Percentiles rank a stretch among this genome's conserved stretches.
phyloP scores from a whole-genome alignment of 2,329 filamentous ascomycete genomes.

The Talaromyces sp. region DNA sequence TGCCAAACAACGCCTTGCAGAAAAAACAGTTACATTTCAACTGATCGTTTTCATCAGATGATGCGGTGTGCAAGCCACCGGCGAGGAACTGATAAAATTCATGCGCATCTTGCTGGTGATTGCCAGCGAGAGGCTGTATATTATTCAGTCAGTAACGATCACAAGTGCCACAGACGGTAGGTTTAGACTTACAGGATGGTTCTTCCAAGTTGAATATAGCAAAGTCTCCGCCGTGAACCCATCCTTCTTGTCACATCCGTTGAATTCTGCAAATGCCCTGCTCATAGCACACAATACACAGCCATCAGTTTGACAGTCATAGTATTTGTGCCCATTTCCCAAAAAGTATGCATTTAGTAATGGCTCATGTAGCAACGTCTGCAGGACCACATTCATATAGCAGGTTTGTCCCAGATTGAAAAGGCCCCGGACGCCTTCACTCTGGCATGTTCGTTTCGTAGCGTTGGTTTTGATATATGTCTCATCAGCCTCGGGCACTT shows the following conservation, averaged over 20 bases:
- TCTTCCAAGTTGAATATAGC: conserved; percentile 84
- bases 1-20: conserved; percentile 91
- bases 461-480: conserved; percentile 75
- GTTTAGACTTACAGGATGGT: conserved; percentile 59
- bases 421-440: conserved; percentile 82
- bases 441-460: conserved; percentile 73
- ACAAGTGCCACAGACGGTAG: neutral
- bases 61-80: conserved; percentile 72
- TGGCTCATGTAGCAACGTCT: conserved; percentile 90
- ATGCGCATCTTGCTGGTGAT: conserved; percentile 93
- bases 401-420: conserved; percentile 99
- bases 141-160: neutral
- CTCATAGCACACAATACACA: conserved; percentile 61
- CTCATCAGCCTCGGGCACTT: conserved; percentile 50
- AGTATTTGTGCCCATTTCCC: conserved; percentile 77
- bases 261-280: conserved; percentile 62
- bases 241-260: conserved; percentile 64
- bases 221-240: conserved; percentile 89
- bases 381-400: conserved; percentile 94
- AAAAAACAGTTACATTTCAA: conserved; percentile 77
- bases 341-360: conserved; percentile 89
- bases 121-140: conserved; percentile 70
- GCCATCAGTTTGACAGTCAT: conserved; percentile 61
- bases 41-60: conserved; percentile 37
- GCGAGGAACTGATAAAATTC: conserved; percentile 96